Evolutionary conservation across 2,329 filamentous ascomycete species (phyloP), one percentile per base, ranked within the genome.

Genomic region (Penicillium verrucosum): DNA sequence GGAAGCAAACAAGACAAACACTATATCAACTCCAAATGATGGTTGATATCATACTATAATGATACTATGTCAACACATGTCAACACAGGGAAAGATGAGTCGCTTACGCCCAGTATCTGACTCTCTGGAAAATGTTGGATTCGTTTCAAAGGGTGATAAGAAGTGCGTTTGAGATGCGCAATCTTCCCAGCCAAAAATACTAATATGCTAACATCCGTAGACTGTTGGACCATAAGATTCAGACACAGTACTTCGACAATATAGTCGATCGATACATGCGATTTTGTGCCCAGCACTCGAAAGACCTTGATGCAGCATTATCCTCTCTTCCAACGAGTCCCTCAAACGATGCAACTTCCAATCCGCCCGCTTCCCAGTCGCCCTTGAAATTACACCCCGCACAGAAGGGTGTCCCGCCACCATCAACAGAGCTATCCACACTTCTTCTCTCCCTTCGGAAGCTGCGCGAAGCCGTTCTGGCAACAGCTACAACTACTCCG

Each of bases 131-230:
- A 83, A 81, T 58, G 89, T 95, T 64, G 92, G 93, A 1, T 81
- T 96, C 62, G 90, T 90, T 5, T 96, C 92, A 2, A 97, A 96
- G 70, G 93, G 93, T 51, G 93, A 97, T 73, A 89, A 82, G 46
- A 88, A 89, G 92, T 93, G 79, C 51, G 67, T 38, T 54, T 34
- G 41, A 36, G 8, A 29, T 16, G 43, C 9, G 36, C 43, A 41
- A 18, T 43, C 48, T 38, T 53, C 30, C 58, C 40, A 32, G 18
- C 9, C 27, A 45, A 38, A 29, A 45, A 38, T 27, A 47, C 57
- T 61, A 51, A 54, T 42, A 79, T 23, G 76, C 77, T 51, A 51
- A 52, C 9, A 50, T 45, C 54, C 38, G 47, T 62, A 90, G 89
- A 67, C 78, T 92, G 36, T 82, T 90, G 56, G 86, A 93, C 66